These are phyloP conservation scores for Cryptosporidium tyzzeri DNA, from an alignment of 169 alveolate genomes.

Conservation along the genomic window DNA sequence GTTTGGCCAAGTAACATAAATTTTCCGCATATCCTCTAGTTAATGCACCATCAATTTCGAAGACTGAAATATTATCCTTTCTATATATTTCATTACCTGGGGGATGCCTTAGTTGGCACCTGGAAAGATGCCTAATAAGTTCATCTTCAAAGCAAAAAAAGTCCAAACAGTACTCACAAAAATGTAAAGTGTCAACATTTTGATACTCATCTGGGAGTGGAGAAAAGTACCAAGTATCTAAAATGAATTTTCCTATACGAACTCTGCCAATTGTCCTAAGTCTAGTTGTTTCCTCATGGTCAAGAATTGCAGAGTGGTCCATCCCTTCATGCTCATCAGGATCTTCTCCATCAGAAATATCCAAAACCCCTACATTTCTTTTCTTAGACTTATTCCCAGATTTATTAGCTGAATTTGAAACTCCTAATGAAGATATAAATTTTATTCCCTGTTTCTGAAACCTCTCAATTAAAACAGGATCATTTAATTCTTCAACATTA, in stretches of 20 bases:
- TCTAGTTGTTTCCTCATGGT: conserved; percentile 96
- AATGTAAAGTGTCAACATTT: conserved; percentile 90
- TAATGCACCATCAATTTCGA: conserved; percentile 96
- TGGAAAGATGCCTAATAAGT: conserved; percentile 87
- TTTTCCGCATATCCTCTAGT: conserved; percentile 95
- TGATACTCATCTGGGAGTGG: conserved; percentile 98
- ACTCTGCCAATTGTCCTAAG: conserved; percentile 92
- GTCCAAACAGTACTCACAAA: conserved; percentile 96
- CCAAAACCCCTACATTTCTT: conserved; percentile 35
- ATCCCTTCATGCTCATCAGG: conserved; percentile 87
- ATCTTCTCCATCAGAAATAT: conserved; percentile 75
- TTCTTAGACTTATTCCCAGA: conserved; percentile 17
- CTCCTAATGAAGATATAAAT: conserved; percentile 63
- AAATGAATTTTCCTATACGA: conserved; percentile 91
- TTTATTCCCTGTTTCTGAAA: conserved; percentile 84
- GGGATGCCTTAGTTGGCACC: conserved; percentile 94
- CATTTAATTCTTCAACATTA: conserved; percentile 48
- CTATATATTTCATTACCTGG: conserved; percentile 99
- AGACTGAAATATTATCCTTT: conserved; percentile 92
- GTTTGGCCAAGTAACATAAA: conserved; percentile 94
- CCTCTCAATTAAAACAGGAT: conserved; percentile 78
- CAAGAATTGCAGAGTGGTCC: conserved; percentile 92
- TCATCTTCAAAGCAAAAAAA: conserved; percentile 89
- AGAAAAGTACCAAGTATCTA: conserved; percentile 98
- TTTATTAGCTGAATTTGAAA: conserved; percentile 26